Evolutionary conservation across 73 alveolate genomes (phyloP).

Genomic region (Symbiodinium natans): DNA sequence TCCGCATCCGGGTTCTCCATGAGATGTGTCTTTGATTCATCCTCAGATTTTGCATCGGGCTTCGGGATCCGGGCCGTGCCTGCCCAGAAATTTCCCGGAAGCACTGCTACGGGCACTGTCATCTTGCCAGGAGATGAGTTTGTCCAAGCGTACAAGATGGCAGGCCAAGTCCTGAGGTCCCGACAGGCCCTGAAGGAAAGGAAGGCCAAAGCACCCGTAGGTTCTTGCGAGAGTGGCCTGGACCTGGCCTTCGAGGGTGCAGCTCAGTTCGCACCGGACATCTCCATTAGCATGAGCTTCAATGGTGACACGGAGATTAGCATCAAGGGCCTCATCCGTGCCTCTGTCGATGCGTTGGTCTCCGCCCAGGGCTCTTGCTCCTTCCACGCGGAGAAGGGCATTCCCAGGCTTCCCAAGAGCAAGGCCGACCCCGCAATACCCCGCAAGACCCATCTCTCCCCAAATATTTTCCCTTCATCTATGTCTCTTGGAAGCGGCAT

Average conservation of each 20-base stretch:
- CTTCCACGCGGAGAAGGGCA: constrained; percentile 57
- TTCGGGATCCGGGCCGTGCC: constrained; percentile 16
- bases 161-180: neutral
- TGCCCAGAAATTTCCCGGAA: neutral
- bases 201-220: constrained; percentile 41
- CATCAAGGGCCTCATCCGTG: constrained; percentile 28
- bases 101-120: neutral
- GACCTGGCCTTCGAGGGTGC: constrained; percentile 72
- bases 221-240: constrained; percentile 40
- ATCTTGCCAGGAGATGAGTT: neutral
- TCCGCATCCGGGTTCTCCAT: neutral
- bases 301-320: constrained; percentile 24
- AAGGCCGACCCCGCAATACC: constrained; percentile 4
- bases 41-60: constrained; percentile 3
- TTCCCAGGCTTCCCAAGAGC: constrained; percentile 40
- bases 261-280: neutral
- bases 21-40: constrained; percentile 23
- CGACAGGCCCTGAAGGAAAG: constrained; percentile 1
- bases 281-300: neutral
- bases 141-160: constrained; percentile 3
- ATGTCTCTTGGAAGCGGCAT: neutral
- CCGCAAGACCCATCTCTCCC: too few relatives aligned
- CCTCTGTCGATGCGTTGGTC: constrained; percentile 28
- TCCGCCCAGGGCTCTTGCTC: constrained; percentile 50
- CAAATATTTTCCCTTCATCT: neutral